These are phyloP conservation scores for Gloeophyllum trabeum DNA, from an alignment of 768 basidiomycete genomes.

Conservation along the genomic window DNA sequence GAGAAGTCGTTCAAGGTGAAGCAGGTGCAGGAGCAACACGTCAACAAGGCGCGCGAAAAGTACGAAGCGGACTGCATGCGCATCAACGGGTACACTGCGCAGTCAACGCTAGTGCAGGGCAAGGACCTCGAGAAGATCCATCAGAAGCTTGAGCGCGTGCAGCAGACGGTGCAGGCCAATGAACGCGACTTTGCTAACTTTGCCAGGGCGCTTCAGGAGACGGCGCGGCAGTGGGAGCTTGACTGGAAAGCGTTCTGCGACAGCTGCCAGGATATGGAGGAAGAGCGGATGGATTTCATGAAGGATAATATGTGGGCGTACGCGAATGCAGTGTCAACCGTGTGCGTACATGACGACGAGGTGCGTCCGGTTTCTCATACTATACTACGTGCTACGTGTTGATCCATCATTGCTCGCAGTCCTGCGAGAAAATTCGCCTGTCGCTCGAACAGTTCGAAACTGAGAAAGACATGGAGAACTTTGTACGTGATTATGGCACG, in stretches of 20 bases:
- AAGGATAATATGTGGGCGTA: conserved; percentile 95
- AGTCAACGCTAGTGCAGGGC: conserved; percentile 84
- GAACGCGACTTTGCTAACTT: conserved; percentile 92
- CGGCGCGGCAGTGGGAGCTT: conserved; percentile 77
- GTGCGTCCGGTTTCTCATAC: conserved; percentile 25
- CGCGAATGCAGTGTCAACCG: conserved; percentile 92
- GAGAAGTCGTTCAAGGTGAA: conserved; percentile 91
- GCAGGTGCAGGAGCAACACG: conserved; percentile 76
- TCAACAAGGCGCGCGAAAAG: conserved; percentile 83
- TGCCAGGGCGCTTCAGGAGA: conserved; percentile 67
- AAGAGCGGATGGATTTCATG: conserved; percentile 87
- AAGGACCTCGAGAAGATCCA: conserved; percentile 88
- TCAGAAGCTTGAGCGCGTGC: conserved; percentile 76
- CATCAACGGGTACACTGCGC: conserved; percentile 91
- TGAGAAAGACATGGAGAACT: conserved; percentile 78
- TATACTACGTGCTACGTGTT: neutral
- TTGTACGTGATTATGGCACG: conserved; percentile 83
- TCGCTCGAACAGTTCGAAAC: conserved; percentile 85
- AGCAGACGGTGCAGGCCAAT: conserved; percentile 82
- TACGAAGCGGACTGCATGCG: conserved; percentile 88
- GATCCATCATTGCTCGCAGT: conserved; percentile 31
- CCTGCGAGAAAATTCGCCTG: conserved; percentile 82
- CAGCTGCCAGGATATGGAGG: conserved; percentile 90
- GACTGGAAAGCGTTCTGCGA: conserved; percentile 96
- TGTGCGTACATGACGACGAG: conserved; percentile 94